These are phyloP conservation scores for Colletotrichum abscissum DNA, from an alignment of 2,329 filamentous ascomycete species.

Conservation along the genomic window DNA sequence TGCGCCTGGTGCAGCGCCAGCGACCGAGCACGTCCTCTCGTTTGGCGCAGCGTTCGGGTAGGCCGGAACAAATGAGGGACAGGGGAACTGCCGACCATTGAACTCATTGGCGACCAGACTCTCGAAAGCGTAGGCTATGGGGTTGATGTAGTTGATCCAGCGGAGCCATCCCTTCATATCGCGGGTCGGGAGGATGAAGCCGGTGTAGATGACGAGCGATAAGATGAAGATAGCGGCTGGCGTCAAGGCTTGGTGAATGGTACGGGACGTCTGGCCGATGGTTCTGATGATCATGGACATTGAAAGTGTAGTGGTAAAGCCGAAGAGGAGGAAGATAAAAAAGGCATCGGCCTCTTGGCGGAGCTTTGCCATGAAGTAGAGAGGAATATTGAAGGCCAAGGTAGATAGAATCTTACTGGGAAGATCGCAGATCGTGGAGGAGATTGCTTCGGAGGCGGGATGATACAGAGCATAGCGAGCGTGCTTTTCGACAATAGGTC, in stretches of 20 bases:
- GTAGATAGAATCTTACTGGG: conserved; percentile 55
- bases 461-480: conserved; percentile 46
- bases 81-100: conserved; percentile 58
- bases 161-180: conserved; percentile 54
- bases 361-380: conserved; percentile 76
- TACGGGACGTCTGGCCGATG: conserved; percentile 60
- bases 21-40: conserved; percentile 54
- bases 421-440: conserved; percentile 22
- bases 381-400: conserved; percentile 68
- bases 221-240: conserved; percentile 63
- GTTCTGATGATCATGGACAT: conserved; percentile 65
- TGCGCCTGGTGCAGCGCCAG: conserved; percentile 56
- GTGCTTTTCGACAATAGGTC: conserved; percentile 43
- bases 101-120: conserved; percentile 75
- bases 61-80: conserved; percentile 37
- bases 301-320: conserved; percentile 57
- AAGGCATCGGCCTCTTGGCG: conserved; percentile 64
- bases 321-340: conserved; percentile 65
- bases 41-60: conserved; percentile 37
- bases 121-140: conserved; percentile 71
- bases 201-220: conserved; percentile 65
- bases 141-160: conserved; percentile 69
- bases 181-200: conserved; percentile 57
- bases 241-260: conserved; percentile 63
- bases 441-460: conserved; percentile 38